These are phyloP conservation scores for Casuarina cunninghamiana DNA, from an alignment of 306 rosid genomes.

Conservation along the genomic window DNA sequence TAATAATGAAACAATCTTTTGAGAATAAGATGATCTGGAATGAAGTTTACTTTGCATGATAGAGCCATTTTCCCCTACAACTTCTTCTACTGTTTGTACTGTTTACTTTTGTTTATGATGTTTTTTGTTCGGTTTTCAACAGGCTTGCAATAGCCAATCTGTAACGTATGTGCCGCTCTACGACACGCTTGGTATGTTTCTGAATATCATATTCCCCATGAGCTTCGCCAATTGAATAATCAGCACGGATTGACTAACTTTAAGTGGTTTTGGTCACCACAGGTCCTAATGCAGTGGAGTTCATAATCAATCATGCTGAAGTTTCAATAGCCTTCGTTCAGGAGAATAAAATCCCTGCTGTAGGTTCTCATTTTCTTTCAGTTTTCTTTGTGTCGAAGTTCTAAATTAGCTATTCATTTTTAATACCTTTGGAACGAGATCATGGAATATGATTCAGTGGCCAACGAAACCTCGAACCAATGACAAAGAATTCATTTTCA, in stretches of 20 bases:
- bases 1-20: neutral
- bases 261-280: slow-evolving; percentile 35
- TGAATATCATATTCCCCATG: neutral
- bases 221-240: neutral
- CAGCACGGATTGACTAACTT: slow-evolving; percentile 6
- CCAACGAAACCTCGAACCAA: neutral
- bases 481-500: neutral
- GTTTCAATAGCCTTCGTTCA: slow-evolving; percentile 87
- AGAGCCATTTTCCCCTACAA: neutral
- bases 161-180: slow-evolving; percentile 77
- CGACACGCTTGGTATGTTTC: slow-evolving; percentile 76
- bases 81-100: too few species aligned
- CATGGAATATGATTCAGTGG: neutral
- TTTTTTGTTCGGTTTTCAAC: slow-evolving; percentile 23
- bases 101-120: neutral
- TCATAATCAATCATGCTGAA: slow-evolving; percentile 87
- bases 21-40: neutral
- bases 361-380: slow-evolving; percentile 44
- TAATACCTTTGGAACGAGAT: neutral
- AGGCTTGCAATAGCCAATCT: slow-evolving; percentile 82
- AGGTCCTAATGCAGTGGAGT: slow-evolving; percentile 95
- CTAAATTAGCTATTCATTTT: slow-evolving; percentile 2
- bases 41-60: neutral
- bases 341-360: slow-evolving; percentile 79
- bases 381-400: neutral